phyloP scores from a whole-genome alignment of 768 basidiomycete species.

The Mycena epipterygia region DNA sequence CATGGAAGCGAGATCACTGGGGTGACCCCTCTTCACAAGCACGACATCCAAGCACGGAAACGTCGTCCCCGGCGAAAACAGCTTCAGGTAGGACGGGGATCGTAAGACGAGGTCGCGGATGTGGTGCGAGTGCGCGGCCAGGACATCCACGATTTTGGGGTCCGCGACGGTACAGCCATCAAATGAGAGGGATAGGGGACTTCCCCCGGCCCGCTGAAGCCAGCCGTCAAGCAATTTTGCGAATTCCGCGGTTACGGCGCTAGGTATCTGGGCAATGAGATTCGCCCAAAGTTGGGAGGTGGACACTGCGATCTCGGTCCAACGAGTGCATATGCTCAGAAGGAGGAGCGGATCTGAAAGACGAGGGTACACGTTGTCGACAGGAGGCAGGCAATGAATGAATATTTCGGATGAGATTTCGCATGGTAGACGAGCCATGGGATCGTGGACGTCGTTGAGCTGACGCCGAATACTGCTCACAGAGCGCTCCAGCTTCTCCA shows the following conservation, averaged over 20 bases:
- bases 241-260: neutral
- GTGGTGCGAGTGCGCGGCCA: neutral
- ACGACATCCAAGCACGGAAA: neutral
- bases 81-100: neutral
- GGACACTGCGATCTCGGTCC: constrained; percentile 9
- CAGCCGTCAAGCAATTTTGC: neutral
- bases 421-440: constrained; percentile 1
- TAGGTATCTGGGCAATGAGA: neutral
- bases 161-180: neutral
- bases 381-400: neutral
- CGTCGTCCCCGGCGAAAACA: neutral
- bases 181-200: neutral
- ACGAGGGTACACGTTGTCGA: neutral
- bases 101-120: neutral
- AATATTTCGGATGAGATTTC: constrained; percentile 15
- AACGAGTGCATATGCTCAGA: neutral
- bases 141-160: neutral
- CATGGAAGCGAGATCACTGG: neutral
- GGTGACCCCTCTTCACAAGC: neutral
- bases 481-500: neutral
- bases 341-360: neutral
- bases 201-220: neutral
- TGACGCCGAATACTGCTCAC: constrained; percentile 4
- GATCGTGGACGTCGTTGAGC: neutral
- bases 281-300: neutral